These are phyloP conservation scores for Cercospora citrullina DNA, from an alignment of 2,329 filamentous ascomycete species.

Conservation along the genomic window DNA sequence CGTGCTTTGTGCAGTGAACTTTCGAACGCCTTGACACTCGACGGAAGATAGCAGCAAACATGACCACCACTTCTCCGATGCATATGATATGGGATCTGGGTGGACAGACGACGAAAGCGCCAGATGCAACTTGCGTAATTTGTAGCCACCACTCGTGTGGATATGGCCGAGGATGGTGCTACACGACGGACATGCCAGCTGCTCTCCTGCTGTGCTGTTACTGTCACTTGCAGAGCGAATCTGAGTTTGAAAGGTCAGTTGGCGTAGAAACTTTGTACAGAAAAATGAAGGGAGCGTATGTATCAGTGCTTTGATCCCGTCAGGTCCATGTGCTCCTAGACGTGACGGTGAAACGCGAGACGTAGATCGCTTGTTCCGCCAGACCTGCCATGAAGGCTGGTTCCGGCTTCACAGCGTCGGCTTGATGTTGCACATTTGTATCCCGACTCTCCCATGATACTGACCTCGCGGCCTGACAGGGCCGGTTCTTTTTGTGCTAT, in stretches of 20 bases:
- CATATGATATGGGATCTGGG: constrained; percentile 17
- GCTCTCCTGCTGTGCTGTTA: neutral
- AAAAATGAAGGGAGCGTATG: constrained; percentile 26
- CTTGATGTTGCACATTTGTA: constrained; percentile 40
- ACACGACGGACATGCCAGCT: constrained; percentile 42
- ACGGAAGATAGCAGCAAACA: constrained; percentile 58
- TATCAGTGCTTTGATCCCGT: constrained; percentile 38
- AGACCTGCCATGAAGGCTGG: constrained; percentile 34
- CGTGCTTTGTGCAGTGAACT: constrained; percentile 60
- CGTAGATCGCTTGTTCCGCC: constrained; percentile 22
- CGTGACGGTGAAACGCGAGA: constrained; percentile 37
- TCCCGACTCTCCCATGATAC: constrained; percentile 37
- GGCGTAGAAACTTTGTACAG: neutral
- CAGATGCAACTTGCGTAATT: constrained; percentile 35
- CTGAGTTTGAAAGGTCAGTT: constrained; percentile 14
- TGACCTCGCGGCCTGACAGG: constrained; percentile 37
- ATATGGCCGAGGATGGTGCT: constrained; percentile 41
- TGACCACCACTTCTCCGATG: constrained; percentile 50
- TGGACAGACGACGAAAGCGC: constrained; percentile 25
- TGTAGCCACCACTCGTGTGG: constrained; percentile 49
- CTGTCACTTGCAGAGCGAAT: constrained; percentile 7
- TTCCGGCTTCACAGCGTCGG: constrained; percentile 21
- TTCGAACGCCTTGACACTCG: constrained; percentile 56
- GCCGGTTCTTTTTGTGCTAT: constrained; percentile 41
- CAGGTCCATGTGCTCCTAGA: constrained; percentile 36